A percentile compares a stretch with the other conserved stretches of the same genome.
phyloP scores from a whole-genome alignment of 2,329 filamentous ascomycete species.

The Botryosphaeria dothidea region DNA sequence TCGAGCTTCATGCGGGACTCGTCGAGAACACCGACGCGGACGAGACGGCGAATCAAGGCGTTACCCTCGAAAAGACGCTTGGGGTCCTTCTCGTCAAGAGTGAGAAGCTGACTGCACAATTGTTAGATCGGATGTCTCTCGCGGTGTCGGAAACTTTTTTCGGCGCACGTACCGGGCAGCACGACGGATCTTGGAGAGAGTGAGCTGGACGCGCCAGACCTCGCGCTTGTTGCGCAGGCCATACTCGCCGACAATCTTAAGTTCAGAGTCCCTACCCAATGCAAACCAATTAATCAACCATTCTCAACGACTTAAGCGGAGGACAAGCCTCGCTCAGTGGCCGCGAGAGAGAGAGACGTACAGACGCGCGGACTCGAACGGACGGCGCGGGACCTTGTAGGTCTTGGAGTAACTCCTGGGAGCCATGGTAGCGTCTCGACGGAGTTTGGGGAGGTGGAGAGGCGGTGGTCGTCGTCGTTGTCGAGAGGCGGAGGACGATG shows the following conservation, averaged over 20 bases:
- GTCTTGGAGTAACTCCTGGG: constrained; percentile 91
- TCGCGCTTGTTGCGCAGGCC: constrained; percentile 99
- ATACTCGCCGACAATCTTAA: constrained; percentile 99
- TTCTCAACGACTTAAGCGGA: constrained; percentile 93
- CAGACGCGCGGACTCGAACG: constrained; percentile 99
- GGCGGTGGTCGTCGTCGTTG: constrained; percentile 32
- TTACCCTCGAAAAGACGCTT: constrained; percentile 99
- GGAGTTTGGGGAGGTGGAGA: background rate
- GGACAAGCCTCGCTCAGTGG: constrained; percentile 96
- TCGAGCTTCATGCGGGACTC: constrained; percentile 99
- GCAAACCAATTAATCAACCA: constrained; percentile 64
- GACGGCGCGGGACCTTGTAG: constrained; percentile 96
- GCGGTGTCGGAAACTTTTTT: background rate
- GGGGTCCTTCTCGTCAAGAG: constrained; percentile 99
- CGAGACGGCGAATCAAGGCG: constrained; percentile 99
- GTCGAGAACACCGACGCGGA: constrained; percentile 99
- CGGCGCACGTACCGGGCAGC: constrained; percentile 83
- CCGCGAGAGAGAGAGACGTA: constrained; percentile 76
- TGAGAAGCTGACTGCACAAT: constrained; percentile 86
- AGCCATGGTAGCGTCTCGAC: constrained; percentile 36
- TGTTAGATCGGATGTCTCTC: constrained; percentile 1
- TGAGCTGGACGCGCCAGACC: constrained; percentile 99
- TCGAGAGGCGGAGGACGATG: constrained; percentile 23
- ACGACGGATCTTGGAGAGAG: constrained; percentile 99
- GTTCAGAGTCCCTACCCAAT: constrained; percentile 85